phyloP scores from a whole-genome alignment of 352 stramenopile genomes.

The Phytophthora nicotianae region DNA sequence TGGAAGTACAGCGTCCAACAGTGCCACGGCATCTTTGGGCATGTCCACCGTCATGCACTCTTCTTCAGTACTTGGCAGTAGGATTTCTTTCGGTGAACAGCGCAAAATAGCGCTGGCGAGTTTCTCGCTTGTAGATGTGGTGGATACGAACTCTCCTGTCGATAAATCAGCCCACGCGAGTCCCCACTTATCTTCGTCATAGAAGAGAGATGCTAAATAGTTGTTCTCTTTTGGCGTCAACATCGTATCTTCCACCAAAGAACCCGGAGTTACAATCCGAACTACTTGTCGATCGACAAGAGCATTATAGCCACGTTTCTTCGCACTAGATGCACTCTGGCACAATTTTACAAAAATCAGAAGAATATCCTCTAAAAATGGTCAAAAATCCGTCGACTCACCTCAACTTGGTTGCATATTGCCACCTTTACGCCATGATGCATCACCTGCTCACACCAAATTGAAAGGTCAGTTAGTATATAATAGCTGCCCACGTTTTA shows the following conservation, averaged over 20 bases:
- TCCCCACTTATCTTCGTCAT: slow-evolving; percentile 43
- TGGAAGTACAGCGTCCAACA: slow-evolving; percentile 52
- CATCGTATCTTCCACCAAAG: slow-evolving; percentile 80
- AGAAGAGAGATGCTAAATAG: slow-evolving; percentile 67
- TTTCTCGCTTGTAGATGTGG: slow-evolving; percentile 59
- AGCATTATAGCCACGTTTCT: slow-evolving; percentile 58
- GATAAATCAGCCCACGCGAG: slow-evolving; percentile 80
- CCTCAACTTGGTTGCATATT: slow-evolving; percentile 84
- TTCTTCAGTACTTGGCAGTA: slow-evolving; percentile 43
- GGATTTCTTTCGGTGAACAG: slow-evolving; percentile 70
- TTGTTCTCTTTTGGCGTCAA: slow-evolving; percentile 80
- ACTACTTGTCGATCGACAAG: slow-evolving; percentile 82
- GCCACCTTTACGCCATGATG: slow-evolving; percentile 86
- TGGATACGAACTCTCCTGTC: slow-evolving; percentile 79
- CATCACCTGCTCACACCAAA: slow-evolving; percentile 63
- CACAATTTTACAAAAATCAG: background rate
- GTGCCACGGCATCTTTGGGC: slow-evolving; percentile 21
- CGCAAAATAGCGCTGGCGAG: slow-evolving; percentile 62
- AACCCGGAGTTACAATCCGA: slow-evolving; percentile 75
- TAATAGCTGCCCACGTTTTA: background rate
- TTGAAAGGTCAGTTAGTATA: background rate
- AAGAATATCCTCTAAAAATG: background rate
- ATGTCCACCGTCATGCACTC: background rate
- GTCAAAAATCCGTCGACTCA: slow-evolving; percentile 10
- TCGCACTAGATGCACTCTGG: slow-evolving; percentile 54